phyloP scores from a whole-genome alignment of 306 rosid genomes.

The Datisca glomerata region DNA sequence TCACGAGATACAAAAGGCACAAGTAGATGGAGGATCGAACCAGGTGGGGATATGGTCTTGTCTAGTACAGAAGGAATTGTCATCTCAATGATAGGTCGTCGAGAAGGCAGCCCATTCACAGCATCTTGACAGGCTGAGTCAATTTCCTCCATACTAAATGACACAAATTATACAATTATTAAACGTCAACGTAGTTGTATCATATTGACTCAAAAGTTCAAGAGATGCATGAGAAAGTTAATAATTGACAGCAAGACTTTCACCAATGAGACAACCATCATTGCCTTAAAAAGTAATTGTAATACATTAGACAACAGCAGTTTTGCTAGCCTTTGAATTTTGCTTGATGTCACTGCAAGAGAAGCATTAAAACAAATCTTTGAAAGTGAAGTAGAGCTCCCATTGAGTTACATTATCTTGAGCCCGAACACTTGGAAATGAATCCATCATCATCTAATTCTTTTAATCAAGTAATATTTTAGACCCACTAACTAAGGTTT shows the following conservation, averaged over 20 bases:
- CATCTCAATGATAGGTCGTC: slow-evolving; percentile 84
- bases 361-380: neutral
- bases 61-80: slow-evolving; percentile 86
- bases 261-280: neutral
- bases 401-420: too few relatives aligned
- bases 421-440: too few relatives aligned
- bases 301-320: neutral
- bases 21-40: slow-evolving; percentile 19
- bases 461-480: too few relatives aligned
- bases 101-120: slow-evolving; percentile 67
- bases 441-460: too few relatives aligned
- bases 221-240: too few relatives aligned
- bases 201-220: too few relatives aligned
- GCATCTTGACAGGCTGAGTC: slow-evolving; percentile 80
- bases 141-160: slow-evolving; percentile 74
- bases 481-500: too few relatives aligned
- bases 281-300: neutral
- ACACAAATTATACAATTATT: too few relatives aligned
- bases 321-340: neutral
- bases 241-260: neutral
- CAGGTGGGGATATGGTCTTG: slow-evolving; percentile 87
- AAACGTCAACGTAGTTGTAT: too few relatives aligned
- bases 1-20: slow-evolving; percentile 7
- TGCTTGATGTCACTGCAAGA: neutral
- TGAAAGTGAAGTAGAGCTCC: too few relatives aligned